Evolutionary conservation across 441 rosid genomes (phyloP), one percentile per base, ranked within the genome.

Genomic region (Melianthus villosus): DNA sequence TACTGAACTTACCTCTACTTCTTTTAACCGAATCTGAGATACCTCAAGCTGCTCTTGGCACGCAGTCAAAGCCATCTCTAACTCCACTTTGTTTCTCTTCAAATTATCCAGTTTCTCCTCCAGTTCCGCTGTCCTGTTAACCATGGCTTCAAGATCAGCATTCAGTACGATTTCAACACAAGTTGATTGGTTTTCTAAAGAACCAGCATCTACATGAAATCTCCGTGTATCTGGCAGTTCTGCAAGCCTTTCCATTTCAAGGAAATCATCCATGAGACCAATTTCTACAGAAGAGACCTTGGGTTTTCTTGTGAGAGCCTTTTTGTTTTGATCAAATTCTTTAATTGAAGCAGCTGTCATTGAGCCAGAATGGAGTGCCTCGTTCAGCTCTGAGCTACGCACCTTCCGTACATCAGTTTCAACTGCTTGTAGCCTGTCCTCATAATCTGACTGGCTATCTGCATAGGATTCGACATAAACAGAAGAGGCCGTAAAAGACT

Each of bases 161-260:
- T 66, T 72, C 37, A 54, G 34, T 19, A 53, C 25, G 17, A 36
- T 65, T 22, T 59, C 61, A 38, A 27, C 47, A 27, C 50, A 48
- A 54, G 45, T 59, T 13, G 46, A 9, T 53, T 63, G 63, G 19
- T 61, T 54, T 35, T 63, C 16, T 20, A 20, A 38, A 20, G 51
- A 42, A 25, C 33, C 69, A 10, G 29, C 42, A 52, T 65, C 74
- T 15, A 25, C 26, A 34, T 63, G 46, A 50, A 62, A 9, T 51
- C 60, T 64, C n/a, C 68, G 75, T 40, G 64, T 53, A 11, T 54
- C 68, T 0, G 73, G 81, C 46, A 52, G 48, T 18, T 77, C 70
- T 30, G 78, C 96, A 2, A 86, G 75, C 64, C 64, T 77, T 51
- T 87, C 97, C 93, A 87, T 83, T 69, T 87, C 97, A 17, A 87